Percentiles rank a stretch among this genome's conserved stretches.
Evolutionary conservation across 2,329 filamentous ascomycete genomes (phyloP).

Genomic region (Didymella pomorum): DNA sequence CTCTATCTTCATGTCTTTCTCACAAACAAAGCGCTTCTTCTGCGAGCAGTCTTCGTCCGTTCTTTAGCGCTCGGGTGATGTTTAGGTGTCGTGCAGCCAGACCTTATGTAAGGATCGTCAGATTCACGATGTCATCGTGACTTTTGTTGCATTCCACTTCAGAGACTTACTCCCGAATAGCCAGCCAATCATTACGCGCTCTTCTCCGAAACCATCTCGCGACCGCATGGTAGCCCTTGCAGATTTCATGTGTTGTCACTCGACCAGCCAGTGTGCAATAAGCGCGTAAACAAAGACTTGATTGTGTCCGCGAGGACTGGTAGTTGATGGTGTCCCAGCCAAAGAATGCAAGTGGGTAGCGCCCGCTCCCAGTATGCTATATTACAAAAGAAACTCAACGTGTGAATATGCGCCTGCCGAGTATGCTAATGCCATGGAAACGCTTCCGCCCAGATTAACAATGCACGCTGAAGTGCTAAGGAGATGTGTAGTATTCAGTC

Average conservation of each 20-base stretch:
- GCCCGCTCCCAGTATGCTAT: conserved; percentile 14
- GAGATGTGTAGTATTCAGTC: conserved; percentile 13
- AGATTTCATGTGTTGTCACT: conserved; percentile 15
- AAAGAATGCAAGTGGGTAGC: conserved; percentile 19
- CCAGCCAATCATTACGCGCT: conserved; percentile 9
- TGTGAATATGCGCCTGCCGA: conserved; percentile 16
- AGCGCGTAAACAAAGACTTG: conserved; percentile 11
- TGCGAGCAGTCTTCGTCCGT: not conserved
- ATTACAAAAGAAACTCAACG: conserved; percentile 19
- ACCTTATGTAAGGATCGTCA: not conserved
- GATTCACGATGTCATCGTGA: conserved; percentile 10
- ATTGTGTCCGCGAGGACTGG: conserved; percentile 15
- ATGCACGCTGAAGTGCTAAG: conserved; percentile 17
- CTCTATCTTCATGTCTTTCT: not conserved
- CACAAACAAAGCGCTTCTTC: not conserved
- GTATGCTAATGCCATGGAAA: conserved; percentile 20
- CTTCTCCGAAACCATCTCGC: conserved; percentile 14
- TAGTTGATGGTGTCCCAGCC: conserved; percentile 22
- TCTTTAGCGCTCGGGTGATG: not conserved
- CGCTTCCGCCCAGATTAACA: conserved; percentile 14
- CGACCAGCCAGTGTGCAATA: conserved; percentile 3
- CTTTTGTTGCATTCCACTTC: conserved; percentile 10
- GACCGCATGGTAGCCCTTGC: conserved; percentile 17
- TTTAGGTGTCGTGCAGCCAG: conserved; percentile 1
- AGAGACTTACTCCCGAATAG: conserved; percentile 1